Percentiles rank a stretch among this genome's conserved stretches.
Conservation (phyloP, 345 rosid genomes). For the Eucalyptus rudis region DNA sequence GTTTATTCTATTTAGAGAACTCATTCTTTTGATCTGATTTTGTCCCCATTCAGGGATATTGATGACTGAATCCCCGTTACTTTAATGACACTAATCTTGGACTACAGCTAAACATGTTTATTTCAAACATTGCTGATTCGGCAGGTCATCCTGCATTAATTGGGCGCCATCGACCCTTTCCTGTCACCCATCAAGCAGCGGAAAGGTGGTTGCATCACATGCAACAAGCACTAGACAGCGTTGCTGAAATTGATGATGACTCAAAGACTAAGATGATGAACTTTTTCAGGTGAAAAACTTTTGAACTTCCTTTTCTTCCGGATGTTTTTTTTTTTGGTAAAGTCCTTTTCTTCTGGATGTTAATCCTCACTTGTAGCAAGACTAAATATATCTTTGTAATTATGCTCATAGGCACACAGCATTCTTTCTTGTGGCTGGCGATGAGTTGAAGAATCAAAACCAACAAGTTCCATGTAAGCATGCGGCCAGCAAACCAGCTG, state of each 20-base stretch:
- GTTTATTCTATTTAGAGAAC: neutral
- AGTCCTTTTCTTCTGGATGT: neutral
- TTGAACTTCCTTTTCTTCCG: neutral
- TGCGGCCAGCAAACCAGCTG: neutral
- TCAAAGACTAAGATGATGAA: slow-evolving; percentile 71
- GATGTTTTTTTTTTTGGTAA: too few species aligned
- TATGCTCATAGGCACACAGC: slow-evolving; percentile 64
- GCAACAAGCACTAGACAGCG: slow-evolving; percentile 65
- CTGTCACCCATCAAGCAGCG: slow-evolving; percentile 73
- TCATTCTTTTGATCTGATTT: neutral
- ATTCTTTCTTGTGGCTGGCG: slow-evolving; percentile 87
- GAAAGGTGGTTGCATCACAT: slow-evolving; percentile 85
- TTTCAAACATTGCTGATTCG: neutral
- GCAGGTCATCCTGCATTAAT: slow-evolving; percentile 88
- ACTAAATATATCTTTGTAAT: neutral
- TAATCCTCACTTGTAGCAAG: neutral
- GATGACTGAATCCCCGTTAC: neutral
- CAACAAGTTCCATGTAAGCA: slow-evolving; percentile 43
- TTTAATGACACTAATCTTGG: neutral
- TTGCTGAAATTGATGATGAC: slow-evolving; percentile 51
- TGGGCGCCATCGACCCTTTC: slow-evolving; percentile 81
- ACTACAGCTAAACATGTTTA: neutral
- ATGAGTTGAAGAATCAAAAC: slow-evolving; percentile 62
- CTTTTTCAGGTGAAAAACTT: slow-evolving; percentile 51
- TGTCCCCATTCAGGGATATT: neutral